Evolutionary conservation across 2,329 filamentous ascomycete species (phyloP).

Genomic region (Lecanoromycetidae sp.): DNA sequence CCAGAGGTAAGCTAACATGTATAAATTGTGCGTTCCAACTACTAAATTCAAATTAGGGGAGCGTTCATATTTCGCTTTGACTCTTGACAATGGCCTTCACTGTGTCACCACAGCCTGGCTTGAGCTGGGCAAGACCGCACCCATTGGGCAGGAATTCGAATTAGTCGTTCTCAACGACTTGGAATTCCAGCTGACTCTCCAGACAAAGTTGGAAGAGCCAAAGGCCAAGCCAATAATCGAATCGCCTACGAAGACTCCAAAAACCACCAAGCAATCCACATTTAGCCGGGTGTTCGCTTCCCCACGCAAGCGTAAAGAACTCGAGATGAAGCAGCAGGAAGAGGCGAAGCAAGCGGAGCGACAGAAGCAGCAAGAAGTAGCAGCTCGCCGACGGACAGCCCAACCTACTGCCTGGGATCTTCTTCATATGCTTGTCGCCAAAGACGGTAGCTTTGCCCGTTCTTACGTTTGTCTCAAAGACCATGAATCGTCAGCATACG

Average conservation of each 20-base stretch:
- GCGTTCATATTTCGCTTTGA: constrained; percentile 86
- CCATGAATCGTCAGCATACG: constrained; percentile 78
- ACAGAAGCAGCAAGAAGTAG: constrained; percentile 51
- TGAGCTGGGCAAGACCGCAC: constrained; percentile 79
- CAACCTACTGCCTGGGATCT: constrained; percentile 73
- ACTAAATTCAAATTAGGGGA: constrained; percentile 48
- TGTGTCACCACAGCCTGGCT: constrained; percentile 95
- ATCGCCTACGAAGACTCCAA: constrained; percentile 51
- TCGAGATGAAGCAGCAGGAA: constrained; percentile 71
- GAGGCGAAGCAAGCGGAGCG: constrained; percentile 61
- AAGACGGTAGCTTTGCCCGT: constrained; percentile 87
- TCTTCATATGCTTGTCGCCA: constrained; percentile 71
- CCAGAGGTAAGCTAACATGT: constrained; percentile 76
- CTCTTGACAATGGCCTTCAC: constrained; percentile 94
- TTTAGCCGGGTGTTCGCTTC: constrained; percentile 90
- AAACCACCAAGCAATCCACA: constrained; percentile 65
- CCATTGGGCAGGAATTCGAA: constrained; percentile 96
- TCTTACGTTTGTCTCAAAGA: constrained; percentile 91
- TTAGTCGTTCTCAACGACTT: constrained; percentile 92
- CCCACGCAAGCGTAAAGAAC: constrained; percentile 91
- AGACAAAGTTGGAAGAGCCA: constrained; percentile 83
- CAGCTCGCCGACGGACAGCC: constrained; percentile 48
- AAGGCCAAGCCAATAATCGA: constrained; percentile 40
- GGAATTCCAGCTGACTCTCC: constrained; percentile 96
- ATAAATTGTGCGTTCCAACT: no score